Evolutionary conservation across 805 yeast genomes (phyloP).

Genomic region (Zygoascus ofunaensis): DNA sequence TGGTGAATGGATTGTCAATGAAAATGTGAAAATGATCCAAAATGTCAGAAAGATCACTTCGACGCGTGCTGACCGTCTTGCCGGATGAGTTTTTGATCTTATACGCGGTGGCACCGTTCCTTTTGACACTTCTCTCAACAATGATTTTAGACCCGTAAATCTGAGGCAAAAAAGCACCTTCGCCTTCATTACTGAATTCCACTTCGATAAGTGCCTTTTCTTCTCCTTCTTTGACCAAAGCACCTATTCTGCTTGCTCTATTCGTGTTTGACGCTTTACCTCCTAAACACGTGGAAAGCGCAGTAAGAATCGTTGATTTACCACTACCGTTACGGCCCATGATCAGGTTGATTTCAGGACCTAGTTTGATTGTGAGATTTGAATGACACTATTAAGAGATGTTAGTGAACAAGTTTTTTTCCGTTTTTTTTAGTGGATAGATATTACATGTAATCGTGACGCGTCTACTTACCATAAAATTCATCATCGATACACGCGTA

Average conservation of each 20-base stretch:
- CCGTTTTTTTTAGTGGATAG: no score
- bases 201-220: conserved; percentile 59
- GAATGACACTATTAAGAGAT: conserved; percentile 49
- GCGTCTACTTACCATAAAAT: conserved; percentile 4
- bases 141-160: conserved; percentile 60
- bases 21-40: conserved; percentile 64
- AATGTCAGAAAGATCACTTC: conserved; percentile 56
- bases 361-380: conserved; percentile 62
- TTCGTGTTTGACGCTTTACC: conserved; percentile 82
- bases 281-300: conserved; percentile 78
- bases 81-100: conserved; percentile 45
- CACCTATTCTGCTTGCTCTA: conserved; percentile 65
- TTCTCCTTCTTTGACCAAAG: conserved; percentile 69
- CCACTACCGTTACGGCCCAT: conserved; percentile 91
- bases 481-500: conserved; percentile 1
- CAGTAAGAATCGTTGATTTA: conserved; percentile 79
- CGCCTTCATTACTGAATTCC: conserved; percentile 35
- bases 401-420: neutral
- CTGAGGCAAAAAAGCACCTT: conserved; percentile 55
- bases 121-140: conserved; percentile 48
- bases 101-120: conserved; percentile 43
- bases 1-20: conserved; percentile 84
- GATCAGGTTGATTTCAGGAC: conserved; percentile 75
- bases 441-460: no score
- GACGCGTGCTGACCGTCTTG: conserved; percentile 48